Base-by-base conservation (phyloP, 1,284 basidiomycete genomes). In the Trichosporon faecale region DNA sequence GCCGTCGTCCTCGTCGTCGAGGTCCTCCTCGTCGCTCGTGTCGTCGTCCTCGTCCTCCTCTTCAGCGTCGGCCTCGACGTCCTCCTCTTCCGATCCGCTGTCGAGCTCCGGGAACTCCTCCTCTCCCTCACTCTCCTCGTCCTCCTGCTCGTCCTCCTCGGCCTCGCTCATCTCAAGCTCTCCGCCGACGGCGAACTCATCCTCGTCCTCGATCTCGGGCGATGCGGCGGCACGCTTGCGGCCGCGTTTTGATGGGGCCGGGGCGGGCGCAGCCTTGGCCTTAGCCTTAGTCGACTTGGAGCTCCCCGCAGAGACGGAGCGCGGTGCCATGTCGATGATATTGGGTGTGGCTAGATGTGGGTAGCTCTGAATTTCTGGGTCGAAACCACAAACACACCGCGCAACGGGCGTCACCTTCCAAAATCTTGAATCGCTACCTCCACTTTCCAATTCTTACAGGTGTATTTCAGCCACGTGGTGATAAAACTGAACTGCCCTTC, bases 51-150 rank as follows among this genome's bases (percentile, higher is more conserved):
- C 67, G 21, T 65, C 67, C 2, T 69, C 67, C 5, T 46, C 66
- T 2, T 60, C 70, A 25, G 55, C 67, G 25, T 79, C 79, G 52
- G 86, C 85, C 65, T 89, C 86, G 16, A 71, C 75, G n/a, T 80
- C 77, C 29, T 81, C 82, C 2, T 76, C 79, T 63, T 82, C 83
- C 29, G 80, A 81, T 3, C 80, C 82, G 14, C 81, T 73, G 70
- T 86, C 84, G 63, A 86, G 80, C 74, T 86, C 86, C 0, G 85
- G 85, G 68, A 86, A 85, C 12, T 74, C 80, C 7, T 85, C 85
- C 33, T 81, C 82, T 21, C 75, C 77, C 16, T 76, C 78, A 3
- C 72, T 77, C 4, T 70, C 76, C 1, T 73, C 73, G 11, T 74
- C 76, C 35, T 74, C 80, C 23, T 74, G 75, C 29, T 75, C 78